Evolutionary conservation across 345 rosid species (phyloP).

Genomic region (Lepidium didymum): DNA sequence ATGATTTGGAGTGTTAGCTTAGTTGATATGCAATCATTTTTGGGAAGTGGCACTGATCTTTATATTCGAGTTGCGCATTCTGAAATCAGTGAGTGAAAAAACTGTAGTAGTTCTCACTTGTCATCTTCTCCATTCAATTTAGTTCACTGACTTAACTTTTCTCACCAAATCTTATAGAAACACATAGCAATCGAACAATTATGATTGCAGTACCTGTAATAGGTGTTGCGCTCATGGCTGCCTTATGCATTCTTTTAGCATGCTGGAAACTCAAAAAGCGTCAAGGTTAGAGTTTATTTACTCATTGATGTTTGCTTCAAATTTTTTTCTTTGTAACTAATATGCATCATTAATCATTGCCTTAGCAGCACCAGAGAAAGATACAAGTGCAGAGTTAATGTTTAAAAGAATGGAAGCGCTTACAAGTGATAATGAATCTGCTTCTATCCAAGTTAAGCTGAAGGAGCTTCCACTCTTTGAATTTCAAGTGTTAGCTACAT

Average conservation of each 20-base stretch:
- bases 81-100: constrained; percentile 32
- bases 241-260: constrained; percentile 13
- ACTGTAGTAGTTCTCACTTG: not conserved
- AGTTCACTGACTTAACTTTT: not conserved
- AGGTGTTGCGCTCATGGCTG: not conserved
- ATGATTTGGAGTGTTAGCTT: constrained; percentile 39
- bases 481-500: constrained; percentile 39
- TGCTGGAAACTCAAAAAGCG: constrained; percentile 4
- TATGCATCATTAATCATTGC: not conserved
- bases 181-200: not conserved
- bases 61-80: constrained; percentile 35
- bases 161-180: constrained; percentile 10
- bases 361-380: constrained; percentile 1
- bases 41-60: constrained; percentile 34
- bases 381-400: constrained; percentile 19
- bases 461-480: constrained; percentile 33
- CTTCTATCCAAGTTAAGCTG: constrained; percentile 28
- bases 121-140: not conserved
- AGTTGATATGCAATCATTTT: constrained; percentile 31
- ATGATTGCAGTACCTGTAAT: not conserved
- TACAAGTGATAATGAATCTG: constrained; percentile 17
- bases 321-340: not conserved
- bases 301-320: not conserved
- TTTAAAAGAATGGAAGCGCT: constrained; percentile 25
- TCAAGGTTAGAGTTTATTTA: constrained; percentile 10